These are phyloP conservation scores for Eruca vesicaria DNA, from an alignment of 441 rosid species.

Conservation along the genomic window DNA sequence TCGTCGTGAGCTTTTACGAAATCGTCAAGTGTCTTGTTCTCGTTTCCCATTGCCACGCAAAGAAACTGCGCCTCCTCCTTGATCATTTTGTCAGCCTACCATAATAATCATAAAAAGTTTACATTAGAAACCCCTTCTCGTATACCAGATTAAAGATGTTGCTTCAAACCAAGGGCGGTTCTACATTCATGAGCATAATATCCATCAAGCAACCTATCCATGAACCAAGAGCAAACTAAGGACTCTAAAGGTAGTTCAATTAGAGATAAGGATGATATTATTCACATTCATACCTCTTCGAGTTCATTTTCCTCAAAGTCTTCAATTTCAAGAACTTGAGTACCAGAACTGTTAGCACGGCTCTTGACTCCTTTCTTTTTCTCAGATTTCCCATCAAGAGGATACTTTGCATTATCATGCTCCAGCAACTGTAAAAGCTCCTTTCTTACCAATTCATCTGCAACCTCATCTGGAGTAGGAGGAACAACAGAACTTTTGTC, in stretches of 20 bases:
- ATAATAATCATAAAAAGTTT: conserved; percentile 10
- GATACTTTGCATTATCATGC: conserved; percentile 98
- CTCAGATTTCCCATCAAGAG: conserved; percentile 78
- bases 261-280: not conserved
- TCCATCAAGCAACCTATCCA: not conserved
- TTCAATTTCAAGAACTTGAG: conserved; percentile 58
- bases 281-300: conserved; percentile 54
- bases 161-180: conserved; percentile 7
- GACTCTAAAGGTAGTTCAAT: not conserved
- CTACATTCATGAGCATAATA: not conserved
- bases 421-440: conserved; percentile 80
- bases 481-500: conserved; percentile 96
- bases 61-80: conserved; percentile 73
- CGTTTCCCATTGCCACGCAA: conserved; percentile 87
- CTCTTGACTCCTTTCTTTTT: conserved; percentile 81
- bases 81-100: conserved; percentile 72
- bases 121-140: not conserved
- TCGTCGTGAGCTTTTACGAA: conserved; percentile 89
- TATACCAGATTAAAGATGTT: conserved; percentile 5
- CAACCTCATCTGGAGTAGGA: conserved; percentile 81
- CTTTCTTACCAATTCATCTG: conserved; percentile 83
- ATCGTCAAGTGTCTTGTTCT: conserved; percentile 75
- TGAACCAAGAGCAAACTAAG: not conserved
- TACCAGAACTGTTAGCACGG: conserved; percentile 51
- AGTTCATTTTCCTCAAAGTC: conserved; percentile 84